Evolutionary conservation across 176 grass and related monocot species (phyloP).

Genomic region (Canna indica): DNA sequence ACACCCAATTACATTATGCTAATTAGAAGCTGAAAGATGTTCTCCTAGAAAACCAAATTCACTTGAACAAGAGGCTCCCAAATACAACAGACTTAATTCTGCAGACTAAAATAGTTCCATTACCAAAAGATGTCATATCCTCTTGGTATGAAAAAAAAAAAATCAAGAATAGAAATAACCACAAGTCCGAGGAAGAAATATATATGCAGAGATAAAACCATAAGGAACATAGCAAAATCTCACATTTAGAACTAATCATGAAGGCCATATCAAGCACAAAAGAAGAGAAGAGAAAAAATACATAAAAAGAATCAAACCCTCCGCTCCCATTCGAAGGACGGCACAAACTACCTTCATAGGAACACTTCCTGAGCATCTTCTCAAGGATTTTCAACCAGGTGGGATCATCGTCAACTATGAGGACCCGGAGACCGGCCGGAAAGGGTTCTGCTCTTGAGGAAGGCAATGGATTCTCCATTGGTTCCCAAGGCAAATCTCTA

Average conservation of each 20-base stretch:
- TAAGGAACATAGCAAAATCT: too few relatives aligned
- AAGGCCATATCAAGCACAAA: neutral
- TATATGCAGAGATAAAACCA: too few relatives aligned
- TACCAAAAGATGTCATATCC: too few relatives aligned
- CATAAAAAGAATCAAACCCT: too few relatives aligned
- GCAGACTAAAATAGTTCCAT: too few relatives aligned
- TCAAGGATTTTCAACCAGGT: conserved; percentile 99
- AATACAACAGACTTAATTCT: too few relatives aligned
- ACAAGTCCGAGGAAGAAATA: too few relatives aligned
- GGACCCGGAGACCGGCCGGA: conserved; percentile 82
- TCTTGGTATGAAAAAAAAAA: too few relatives aligned
- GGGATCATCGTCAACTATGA: conserved; percentile 94
- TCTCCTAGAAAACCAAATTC: too few relatives aligned
- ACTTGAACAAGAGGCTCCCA: too few relatives aligned
- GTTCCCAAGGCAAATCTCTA: too few relatives aligned
- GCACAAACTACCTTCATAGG: conserved; percentile 56
- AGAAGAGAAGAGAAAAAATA: neutral
- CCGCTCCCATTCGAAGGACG: neutral
- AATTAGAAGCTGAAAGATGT: neutral
- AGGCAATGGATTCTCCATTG: conserved; percentile 31
- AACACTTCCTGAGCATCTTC: conserved; percentile 98
- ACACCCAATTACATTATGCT: neutral
- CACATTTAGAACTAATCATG: neutral
- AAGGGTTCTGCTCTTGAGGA: conserved; percentile 59
- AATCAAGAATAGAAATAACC: too few relatives aligned